Conservation (phyloP, 129 eudicot genomes). For the Flaveria linearis region DNA sequence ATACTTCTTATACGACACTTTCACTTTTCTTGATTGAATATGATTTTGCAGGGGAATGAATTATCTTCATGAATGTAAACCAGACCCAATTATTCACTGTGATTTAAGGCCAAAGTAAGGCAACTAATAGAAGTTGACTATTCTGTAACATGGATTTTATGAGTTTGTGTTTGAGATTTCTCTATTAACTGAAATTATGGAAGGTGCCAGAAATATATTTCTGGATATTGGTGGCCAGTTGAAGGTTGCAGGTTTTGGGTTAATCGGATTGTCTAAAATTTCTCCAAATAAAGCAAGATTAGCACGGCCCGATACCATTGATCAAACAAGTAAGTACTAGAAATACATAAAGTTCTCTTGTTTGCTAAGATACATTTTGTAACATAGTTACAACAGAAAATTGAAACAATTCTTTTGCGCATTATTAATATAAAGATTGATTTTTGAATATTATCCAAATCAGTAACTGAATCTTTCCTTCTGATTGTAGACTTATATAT, state of each 20-base stretch:
- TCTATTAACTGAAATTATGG: slow-evolving; percentile 76
- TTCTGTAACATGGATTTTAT: slow-evolving; percentile 19
- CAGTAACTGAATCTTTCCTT: slow-evolving; percentile 18
- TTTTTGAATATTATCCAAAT: not conserved
- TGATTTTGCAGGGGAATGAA: slow-evolving; percentile 81
- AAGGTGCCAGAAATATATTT: slow-evolving; percentile 99
- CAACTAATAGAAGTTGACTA: slow-evolving; percentile 49
- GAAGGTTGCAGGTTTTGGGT: slow-evolving; percentile 87
- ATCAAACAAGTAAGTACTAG: slow-evolving; percentile 63
- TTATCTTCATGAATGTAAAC: slow-evolving; percentile 94
- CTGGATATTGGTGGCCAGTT: slow-evolving; percentile 89
- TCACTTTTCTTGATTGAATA: slow-evolving; percentile 5
- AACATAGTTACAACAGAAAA: not conserved
- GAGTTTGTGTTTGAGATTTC: slow-evolving; percentile 35
- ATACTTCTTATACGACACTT: slow-evolving; percentile 15
- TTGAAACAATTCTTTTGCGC: too few relatives aligned
- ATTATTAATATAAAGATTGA: not conserved
- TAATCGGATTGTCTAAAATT: slow-evolving; percentile 58
- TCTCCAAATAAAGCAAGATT: slow-evolving; percentile 74
- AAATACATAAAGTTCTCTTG: not conserved
- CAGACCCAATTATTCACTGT: slow-evolving; percentile 90
- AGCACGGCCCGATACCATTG: slow-evolving; percentile 55
- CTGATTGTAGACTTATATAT: slow-evolving; percentile 56
- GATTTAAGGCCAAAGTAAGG: slow-evolving; percentile 98
- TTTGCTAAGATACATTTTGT: slow-evolving; percentile 3